A percentile compares a stretch with the other conserved stretches of the same genome.
phyloP scores from a whole-genome alignment of 2,329 filamentous ascomycete genomes.

The Fusarium robinianum region DNA sequence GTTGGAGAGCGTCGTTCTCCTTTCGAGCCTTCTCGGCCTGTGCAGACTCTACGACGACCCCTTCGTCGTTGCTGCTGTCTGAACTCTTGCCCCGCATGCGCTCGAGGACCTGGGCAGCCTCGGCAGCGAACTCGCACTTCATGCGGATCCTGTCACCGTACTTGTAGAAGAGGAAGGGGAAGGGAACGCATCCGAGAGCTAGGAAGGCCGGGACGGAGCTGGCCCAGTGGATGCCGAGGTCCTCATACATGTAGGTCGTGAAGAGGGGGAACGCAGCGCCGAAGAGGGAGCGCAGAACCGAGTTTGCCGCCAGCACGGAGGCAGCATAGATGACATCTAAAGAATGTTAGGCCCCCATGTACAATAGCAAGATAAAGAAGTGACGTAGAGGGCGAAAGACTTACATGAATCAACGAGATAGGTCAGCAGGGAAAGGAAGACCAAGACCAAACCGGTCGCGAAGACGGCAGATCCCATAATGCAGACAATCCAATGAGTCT shows the following conservation, averaged over 20 bases:
- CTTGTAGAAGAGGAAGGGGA: conserved; percentile 76
- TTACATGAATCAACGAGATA: conserved; percentile 68
- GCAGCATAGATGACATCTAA: conserved; percentile 74
- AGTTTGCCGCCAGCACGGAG: conserved; percentile 73
- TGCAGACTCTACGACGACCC: conserved; percentile 29
- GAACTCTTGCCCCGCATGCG: conserved; percentile 45
- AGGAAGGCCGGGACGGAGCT: conserved; percentile 75
- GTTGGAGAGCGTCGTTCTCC: conserved; percentile 28
- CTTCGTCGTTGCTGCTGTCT: conserved; percentile 38
- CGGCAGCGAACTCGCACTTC: conserved; percentile 70
- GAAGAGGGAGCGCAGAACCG: conserved; percentile 72
- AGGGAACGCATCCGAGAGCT: conserved; percentile 70
- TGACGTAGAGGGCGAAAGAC: conserved; percentile 10
- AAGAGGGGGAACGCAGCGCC: conserved; percentile 76
- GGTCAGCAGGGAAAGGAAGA: conserved; percentile 68
- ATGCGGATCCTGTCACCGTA: conserved; percentile 67
- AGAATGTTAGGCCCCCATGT: conserved; percentile 24
- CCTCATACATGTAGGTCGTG: conserved; percentile 61
- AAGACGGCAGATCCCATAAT: conserved; percentile 52
- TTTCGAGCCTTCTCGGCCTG: conserved; percentile 35
- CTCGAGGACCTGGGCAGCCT: conserved; percentile 65
- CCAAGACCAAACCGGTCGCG: conserved; percentile 62
- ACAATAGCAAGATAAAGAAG: neutral
- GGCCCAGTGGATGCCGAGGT: conserved; percentile 76
- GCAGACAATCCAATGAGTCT: conserved; percentile 62